Conservation (phyloP, 768 basidiomycete genomes). For the Tylopilus rubrobrunneus region DNA sequence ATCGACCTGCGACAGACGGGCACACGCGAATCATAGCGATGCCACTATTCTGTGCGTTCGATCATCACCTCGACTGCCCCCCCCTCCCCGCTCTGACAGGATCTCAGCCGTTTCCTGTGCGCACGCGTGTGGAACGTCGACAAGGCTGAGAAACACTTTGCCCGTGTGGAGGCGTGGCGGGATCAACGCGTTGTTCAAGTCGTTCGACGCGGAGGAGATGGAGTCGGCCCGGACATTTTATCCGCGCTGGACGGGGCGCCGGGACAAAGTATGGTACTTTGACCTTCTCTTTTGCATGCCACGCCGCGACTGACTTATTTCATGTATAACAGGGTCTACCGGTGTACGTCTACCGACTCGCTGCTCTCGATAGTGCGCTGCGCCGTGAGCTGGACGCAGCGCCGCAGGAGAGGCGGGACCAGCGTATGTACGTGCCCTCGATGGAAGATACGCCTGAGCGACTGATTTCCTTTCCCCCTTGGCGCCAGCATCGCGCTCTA, state of each 20-base stretch:
- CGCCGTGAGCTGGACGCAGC: conserved; percentile 59
- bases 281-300: neutral
- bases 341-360: conserved; percentile 71
- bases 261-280: conserved; percentile 57
- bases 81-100: neutral
- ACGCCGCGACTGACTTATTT: neutral
- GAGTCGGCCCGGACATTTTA: conserved; percentile 60
- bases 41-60: conserved; percentile 56
- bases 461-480: neutral
- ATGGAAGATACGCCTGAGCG: neutral
- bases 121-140: conserved; percentile 64
- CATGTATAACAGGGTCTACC: conserved; percentile 56
- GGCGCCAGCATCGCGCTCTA: conserved; percentile 55
- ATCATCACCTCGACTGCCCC: neutral
- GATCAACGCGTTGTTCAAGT: conserved; percentile 55
- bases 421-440: conserved; percentile 58
- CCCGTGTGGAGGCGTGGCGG: conserved; percentile 66
- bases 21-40: conserved; percentile 56
- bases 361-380: conserved; percentile 48
- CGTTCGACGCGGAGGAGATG: conserved; percentile 57
- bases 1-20: conserved; percentile 35
- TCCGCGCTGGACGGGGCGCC: conserved; percentile 76
- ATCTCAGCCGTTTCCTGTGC: conserved; percentile 71
- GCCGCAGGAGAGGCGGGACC: conserved; percentile 52
- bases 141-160: conserved; percentile 69